These are phyloP conservation scores for Mycena polygramma DNA, from an alignment of 768 basidiomycete species.

Conservation along the genomic window DNA sequence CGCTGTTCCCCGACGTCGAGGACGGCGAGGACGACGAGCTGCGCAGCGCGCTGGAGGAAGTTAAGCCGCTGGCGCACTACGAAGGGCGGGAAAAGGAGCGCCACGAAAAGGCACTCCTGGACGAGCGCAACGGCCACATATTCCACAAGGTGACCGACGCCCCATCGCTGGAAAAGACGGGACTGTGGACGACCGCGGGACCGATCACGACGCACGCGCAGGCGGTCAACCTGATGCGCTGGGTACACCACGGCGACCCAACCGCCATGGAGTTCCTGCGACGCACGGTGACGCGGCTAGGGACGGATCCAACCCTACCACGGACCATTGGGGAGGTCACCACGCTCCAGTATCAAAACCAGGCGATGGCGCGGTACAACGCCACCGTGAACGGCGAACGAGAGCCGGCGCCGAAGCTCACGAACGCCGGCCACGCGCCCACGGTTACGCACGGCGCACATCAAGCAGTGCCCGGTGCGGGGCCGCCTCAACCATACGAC, in stretches of 20 bases:
- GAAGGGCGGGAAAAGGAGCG: background rate
- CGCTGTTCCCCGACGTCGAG: background rate
- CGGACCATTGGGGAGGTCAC: background rate
- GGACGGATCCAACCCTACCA: background rate
- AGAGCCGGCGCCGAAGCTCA: background rate
- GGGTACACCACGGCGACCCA: slow-evolving; percentile 28
- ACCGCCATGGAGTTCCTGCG: background rate
- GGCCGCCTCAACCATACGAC: background rate
- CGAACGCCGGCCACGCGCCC: background rate
- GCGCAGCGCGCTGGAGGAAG: background rate
- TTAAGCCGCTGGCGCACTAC: background rate
- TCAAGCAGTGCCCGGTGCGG: background rate
- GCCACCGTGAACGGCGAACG: background rate
- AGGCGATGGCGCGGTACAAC: background rate
- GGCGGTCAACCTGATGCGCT: background rate
- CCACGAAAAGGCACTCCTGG: background rate
- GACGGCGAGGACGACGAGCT: background rate
- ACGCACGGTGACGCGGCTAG: background rate
- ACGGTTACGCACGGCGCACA: background rate
- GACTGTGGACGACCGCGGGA: background rate
- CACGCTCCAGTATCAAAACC: background rate
- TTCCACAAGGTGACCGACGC: background rate
- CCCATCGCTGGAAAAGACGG: background rate
- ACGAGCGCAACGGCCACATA: background rate
- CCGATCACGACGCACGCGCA: background rate